Evolutionary conservation across 2,329 filamentous ascomycete genomes (phyloP), one percentile per base, ranked within the genome.

Genomic region (Macrophomina pseudophaseolina): DNA sequence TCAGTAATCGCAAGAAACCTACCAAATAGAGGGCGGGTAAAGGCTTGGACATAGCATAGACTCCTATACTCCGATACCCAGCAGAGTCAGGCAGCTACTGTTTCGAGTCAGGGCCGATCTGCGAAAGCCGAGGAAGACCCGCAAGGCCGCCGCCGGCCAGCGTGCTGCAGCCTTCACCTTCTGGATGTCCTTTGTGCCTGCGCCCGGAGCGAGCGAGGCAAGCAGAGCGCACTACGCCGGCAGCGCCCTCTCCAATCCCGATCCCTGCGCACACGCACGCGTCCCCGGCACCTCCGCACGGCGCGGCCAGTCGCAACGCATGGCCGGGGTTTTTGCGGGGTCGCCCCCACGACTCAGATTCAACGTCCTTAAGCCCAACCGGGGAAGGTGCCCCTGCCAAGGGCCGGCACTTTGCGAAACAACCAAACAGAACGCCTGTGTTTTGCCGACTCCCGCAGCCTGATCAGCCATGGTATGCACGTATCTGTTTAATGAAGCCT

Each of bases 321-420:
- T 2, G 11, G 30, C 23, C 42, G 58, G 42, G 11, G 42, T 7
- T 49, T 48, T 62, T 62, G 58, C 32, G 58, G 58, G 58, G 58
- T 62, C 49, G 44, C 58, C 58, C 58, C 58, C 58, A 62, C 58
- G 58, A 49, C 42, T 49, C 58, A 62, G 58, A 23, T 62, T 62
- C 58, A 38, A 62, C 58, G 58, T 35, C 58, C 2, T 5, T n/a
- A 33, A 28, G 23, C 54, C 53, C 53, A 35, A 35, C 40, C 7
- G 16, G 40, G 56, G 40, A 59, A 59, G 44, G 58, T 38, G 58
- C 58, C 58, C 58, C 58, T 62, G 58, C 58, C 58, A 62, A 49
- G 58, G 48, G 32, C 52, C 52, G 52, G 32, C 33, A 23, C n/a
- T 23, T 12, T 14, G 42, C 44, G 58, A 62, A 62, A 62, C 58